phyloP scores from a whole-genome alignment of 768 basidiomycete species.

The Asterophora parasitica region DNA sequence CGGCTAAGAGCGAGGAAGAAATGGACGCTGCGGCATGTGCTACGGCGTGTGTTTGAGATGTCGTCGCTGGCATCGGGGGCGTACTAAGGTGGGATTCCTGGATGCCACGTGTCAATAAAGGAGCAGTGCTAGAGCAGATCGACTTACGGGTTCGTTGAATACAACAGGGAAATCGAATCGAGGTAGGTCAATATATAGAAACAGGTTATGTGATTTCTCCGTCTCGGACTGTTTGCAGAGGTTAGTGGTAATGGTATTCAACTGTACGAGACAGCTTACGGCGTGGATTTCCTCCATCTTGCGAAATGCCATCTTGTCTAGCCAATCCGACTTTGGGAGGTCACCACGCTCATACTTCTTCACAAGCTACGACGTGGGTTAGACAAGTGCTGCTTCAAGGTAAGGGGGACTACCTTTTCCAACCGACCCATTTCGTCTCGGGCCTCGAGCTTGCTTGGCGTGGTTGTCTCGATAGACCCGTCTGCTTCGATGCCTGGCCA shows the following conservation, averaged over 20 bases:
- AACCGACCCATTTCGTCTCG: constrained; percentile 94
- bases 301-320: constrained; percentile 88
- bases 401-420: constrained; percentile 64
- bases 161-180: constrained; percentile 97
- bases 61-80: constrained; percentile 35
- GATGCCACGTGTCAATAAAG: not conserved
- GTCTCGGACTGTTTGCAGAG: constrained; percentile 64
- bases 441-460: constrained; percentile 78
- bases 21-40: constrained; percentile 43
- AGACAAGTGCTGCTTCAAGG: not conserved
- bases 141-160: constrained; percentile 80
- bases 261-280: constrained; percentile 39
- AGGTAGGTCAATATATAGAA: constrained; percentile 92
- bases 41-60: constrained; percentile 39
- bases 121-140: not conserved
- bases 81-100: constrained; percentile 44
- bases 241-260: not conserved
- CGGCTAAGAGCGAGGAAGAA: constrained; percentile 49
- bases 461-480: constrained; percentile 72
- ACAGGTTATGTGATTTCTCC: constrained; percentile 89
- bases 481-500: constrained; percentile 60
- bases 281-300: constrained; percentile 95
- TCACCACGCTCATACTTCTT: constrained; percentile 97
- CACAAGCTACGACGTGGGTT: constrained; percentile 52
- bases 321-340: constrained; percentile 91